phyloP scores from a whole-genome alignment of 345 rosid genomes.

The Theobroma cacao region DNA sequence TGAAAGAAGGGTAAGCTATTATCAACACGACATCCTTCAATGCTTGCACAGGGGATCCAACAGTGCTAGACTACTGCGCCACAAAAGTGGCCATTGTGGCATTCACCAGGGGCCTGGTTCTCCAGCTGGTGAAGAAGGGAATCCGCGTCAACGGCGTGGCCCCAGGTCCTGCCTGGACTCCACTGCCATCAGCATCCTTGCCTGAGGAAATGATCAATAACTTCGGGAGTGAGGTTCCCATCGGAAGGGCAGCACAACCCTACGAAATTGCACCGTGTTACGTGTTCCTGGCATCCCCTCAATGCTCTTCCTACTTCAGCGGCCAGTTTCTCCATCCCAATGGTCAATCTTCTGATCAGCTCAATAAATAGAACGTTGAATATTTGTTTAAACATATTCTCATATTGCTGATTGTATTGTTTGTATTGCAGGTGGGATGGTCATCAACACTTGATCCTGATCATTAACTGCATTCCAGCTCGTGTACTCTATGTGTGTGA shows the following conservation, averaged over 20 bases:
- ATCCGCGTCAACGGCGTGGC: constrained; percentile 13
- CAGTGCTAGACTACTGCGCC: neutral
- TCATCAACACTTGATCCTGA: neutral
- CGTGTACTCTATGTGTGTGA: too few species aligned
- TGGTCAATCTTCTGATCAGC: neutral
- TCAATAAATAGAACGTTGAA: too few species aligned
- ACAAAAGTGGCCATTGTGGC: constrained; percentile 1
- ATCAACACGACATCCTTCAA: neutral
- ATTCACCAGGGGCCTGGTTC: neutral
- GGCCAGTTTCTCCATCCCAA: constrained; percentile 3
- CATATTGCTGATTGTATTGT: neutral
- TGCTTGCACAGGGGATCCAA: neutral
- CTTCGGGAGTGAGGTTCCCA: neutral
- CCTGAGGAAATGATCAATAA: neutral
- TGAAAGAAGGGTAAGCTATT: neutral
- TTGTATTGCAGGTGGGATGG: neutral
- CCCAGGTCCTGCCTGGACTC: neutral
- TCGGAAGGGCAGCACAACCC: constrained; percentile 1
- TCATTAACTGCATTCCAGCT: too few species aligned
- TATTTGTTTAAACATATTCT: neutral
- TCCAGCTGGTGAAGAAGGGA: neutral
- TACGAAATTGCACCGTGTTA: neutral
- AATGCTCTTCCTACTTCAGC: neutral
- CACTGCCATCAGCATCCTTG: neutral
- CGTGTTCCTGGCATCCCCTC: constrained; percentile 4